Percentiles rank a stretch among this genome's conserved stretches.
phyloP scores from a whole-genome alignment of 2,329 filamentous ascomycete species.

The Alternaria viburni region DNA sequence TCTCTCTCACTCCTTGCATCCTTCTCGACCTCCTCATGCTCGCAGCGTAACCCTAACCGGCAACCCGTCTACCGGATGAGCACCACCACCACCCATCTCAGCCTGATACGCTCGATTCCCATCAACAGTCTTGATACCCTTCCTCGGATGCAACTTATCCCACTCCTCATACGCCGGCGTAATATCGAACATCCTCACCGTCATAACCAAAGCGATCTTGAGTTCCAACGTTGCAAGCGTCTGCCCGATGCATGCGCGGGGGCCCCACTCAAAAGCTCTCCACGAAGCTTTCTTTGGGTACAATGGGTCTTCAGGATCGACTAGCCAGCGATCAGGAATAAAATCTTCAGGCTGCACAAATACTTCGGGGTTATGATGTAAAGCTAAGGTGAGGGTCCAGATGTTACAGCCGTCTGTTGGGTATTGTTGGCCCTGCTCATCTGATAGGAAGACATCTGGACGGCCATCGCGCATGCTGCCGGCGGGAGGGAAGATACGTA shows the following conservation, averaged over 20 bases:
- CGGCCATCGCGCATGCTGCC: constrained; percentile 32
- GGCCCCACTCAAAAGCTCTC: constrained; percentile 49
- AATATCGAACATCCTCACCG: constrained; percentile 13
- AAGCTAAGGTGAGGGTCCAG: constrained; percentile 10
- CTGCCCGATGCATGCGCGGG: constrained; percentile 48
- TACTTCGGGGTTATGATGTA: constrained; percentile 24
- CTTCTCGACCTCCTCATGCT: too few relatives aligned
- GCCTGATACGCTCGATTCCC: constrained; percentile 23
- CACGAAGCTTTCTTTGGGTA: constrained; percentile 23
- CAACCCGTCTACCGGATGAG: constrained; percentile 25
- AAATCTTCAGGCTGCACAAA: constrained; percentile 23
- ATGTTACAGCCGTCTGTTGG: constrained; percentile 16
- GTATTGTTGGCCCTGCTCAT: constrained; percentile 5
- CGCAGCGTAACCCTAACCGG: constrained; percentile 46
- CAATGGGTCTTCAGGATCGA: constrained; percentile 7
- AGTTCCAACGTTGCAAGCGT: constrained; percentile 43
- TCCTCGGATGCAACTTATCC: constrained; percentile 11
- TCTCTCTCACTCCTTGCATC: too few relatives aligned
- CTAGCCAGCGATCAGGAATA: constrained; percentile 31
- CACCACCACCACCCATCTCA: constrained; percentile 13
- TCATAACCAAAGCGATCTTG: constrained; percentile 16
- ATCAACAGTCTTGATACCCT: constrained; percentile 21
- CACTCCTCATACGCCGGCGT: constrained; percentile 19
- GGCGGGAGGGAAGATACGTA: constrained; percentile 39
- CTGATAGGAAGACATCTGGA: constrained; percentile 1